Evolutionary conservation across 441 rosid genomes (phyloP).

Genomic region (Gossypium davidsonii): DNA sequence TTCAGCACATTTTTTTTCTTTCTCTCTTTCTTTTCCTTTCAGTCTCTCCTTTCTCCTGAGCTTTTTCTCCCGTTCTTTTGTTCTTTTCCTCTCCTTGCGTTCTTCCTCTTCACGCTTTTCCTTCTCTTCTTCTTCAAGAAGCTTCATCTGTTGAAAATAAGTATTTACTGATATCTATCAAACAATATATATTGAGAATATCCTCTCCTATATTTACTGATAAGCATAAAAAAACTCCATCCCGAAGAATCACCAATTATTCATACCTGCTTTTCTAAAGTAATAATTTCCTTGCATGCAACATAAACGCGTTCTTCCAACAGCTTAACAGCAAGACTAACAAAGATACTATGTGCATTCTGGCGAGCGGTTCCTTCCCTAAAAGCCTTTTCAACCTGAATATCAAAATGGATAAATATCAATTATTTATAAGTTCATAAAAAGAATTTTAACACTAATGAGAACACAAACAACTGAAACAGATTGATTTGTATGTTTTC

Average conservation of each 20-base stretch:
- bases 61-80: constrained; percentile 76
- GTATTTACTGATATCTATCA: constrained; percentile 13
- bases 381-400: constrained; percentile 96
- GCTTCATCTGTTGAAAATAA: constrained; percentile 52
- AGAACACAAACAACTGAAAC: background rate
- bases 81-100: constrained; percentile 76
- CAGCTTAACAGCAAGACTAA: constrained; percentile 73
- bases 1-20: constrained; percentile 38
- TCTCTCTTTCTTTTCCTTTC: constrained; percentile 72
- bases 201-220: constrained; percentile 5
- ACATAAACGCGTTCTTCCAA: constrained; percentile 90
- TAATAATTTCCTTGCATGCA: constrained; percentile 93
- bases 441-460: background rate
- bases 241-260: constrained; percentile 14
- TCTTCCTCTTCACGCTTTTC: constrained; percentile 97
- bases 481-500: background rate
- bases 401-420: constrained; percentile 4
- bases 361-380: constrained; percentile 99
- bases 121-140: constrained; percentile 95
- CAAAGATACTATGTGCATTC: constrained; percentile 93
- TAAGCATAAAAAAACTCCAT: constrained; percentile 9
- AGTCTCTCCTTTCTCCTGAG: constrained; percentile 80
- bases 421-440: background rate
- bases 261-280: constrained; percentile 84
- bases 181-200: background rate